Evolutionary conservation across 1,284 basidiomycete genomes (phyloP).

Genomic region (Tylopilus sp.): DNA sequence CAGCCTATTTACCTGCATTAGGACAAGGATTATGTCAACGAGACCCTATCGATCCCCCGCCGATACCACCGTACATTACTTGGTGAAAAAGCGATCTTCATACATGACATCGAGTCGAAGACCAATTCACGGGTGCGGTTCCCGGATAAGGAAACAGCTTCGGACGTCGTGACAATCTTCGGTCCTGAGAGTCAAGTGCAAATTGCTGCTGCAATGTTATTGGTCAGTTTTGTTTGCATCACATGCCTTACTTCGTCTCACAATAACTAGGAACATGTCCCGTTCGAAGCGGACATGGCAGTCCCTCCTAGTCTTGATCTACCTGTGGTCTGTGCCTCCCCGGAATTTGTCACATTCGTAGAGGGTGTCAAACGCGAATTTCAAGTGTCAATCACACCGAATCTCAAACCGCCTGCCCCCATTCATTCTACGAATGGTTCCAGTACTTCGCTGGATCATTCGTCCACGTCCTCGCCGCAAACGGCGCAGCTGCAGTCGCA

Average conservation of each 20-base stretch:
- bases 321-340: conserved; percentile 66
- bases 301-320: conserved; percentile 85
- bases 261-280: conserved; percentile 82
- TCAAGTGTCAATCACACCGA: conserved; percentile 85
- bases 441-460: conserved; percentile 29
- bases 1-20: conserved; percentile 31
- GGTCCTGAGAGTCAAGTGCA: conserved; percentile 97
- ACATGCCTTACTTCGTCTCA: conserved; percentile 11
- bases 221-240: conserved; percentile 52
- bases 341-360: conserved; percentile 80
- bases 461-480: conserved; percentile 31
- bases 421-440: conserved; percentile 35
- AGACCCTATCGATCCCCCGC: conserved; percentile 89
- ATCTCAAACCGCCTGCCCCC: conserved; percentile 52
- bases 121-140: conserved; percentile 94
- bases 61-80: conserved; percentile 93
- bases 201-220: conserved; percentile 93
- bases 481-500: conserved; percentile 43
- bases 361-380: conserved; percentile 93
- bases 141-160: conserved; percentile 93
- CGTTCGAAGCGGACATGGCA: conserved; percentile 94
- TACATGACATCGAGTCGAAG: conserved; percentile 95
- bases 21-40: conserved; percentile 97
- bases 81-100: conserved; percentile 96
- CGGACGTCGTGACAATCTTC: conserved; percentile 89